Base-by-base conservation (phyloP, 768 basidiomycete genomes). In the Xerocomus potaroensis region DNA sequence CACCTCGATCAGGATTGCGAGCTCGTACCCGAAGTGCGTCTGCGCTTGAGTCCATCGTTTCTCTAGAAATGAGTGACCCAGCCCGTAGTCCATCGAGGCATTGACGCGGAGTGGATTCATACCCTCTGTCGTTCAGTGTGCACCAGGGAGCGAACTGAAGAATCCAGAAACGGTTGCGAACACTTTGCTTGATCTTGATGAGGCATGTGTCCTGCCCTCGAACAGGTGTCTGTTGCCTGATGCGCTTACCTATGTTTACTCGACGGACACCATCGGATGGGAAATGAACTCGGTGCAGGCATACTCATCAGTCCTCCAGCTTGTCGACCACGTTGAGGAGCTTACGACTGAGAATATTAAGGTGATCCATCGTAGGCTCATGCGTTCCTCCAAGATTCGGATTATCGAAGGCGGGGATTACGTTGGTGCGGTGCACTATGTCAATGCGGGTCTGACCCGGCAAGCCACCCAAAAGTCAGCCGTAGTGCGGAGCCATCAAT, bases 311-410 rank as follows among this genome's bases (percentile, higher is more conserved):
- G 46, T 63, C 30, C 19, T 65, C 5, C 51, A 52, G 27, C 51
- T 62, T 10, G 41, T 50, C 35, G 65, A 65, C 21, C 44, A 22
- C 29, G 56, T 60, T 8, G 64, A 65, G 18, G 52, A 44, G 11
- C 41, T 65, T 35, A 61, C 64, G 4, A 60, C 65, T 0, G 63
- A 58, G 19, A 53, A 36, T 44, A 56, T 67, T 47, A 67, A 67
- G 35, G 50, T 36, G 3, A 60, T 65, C 29, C 64, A 65, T 27
- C 21, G 47, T n/a, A 63, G 57, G 36, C 50, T 65, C 16, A 65
- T 65, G 64, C 55, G 59, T 23, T 53, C 65, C 16, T 65, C 65
- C 44, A 65, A 65, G 53, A 23, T 65, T 31, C 62, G 51, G 39
- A 53, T 63, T 44, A 26, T 48, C 36, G 56, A 60, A 26, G 30